Base-by-base conservation (phyloP, 768 basidiomycete genomes). In the Phallus indusiatus region DNA sequence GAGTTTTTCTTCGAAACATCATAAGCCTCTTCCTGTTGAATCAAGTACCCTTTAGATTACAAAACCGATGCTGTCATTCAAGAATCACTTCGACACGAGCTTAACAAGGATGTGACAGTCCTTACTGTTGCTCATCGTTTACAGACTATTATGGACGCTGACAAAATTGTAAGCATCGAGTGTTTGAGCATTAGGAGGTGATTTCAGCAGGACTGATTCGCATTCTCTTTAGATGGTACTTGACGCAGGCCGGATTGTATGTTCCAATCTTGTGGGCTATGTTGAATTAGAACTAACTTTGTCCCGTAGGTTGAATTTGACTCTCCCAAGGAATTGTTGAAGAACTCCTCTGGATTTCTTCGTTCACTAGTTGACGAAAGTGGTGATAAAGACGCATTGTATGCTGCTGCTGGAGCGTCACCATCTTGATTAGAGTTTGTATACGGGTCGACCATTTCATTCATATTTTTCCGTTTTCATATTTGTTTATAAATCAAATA, bases 71-170 rank as follows among this genome's bases (percentile, higher is more conserved):
- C 74, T 0, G 67, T 77, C 58, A 84, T 85, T 59, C 84, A 85
- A 67, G 69, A 71, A 5, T 79, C 81, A 1, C 75, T 85, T 55
- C 73, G 82, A 10, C 28, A 28, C 7, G 72, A 72, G 24, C 75
- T 75, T 61, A 65, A 81, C 5, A 68, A 67, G 11, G 75, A 71
- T 50, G 74, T 75, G 0, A 84, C 83, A 0, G 68, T 85, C 18
- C 70, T 85, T 33, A 83, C 81, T 17, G 75, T 85, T 42, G 83
- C 83, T 1, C 82, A 84, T 66, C 75, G 83, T 17, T 65, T 81
- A 8, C 74, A 77, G 59, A 84, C 78, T 7, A 79, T 84, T 61
- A 81, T 82, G 73, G 82, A 83, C 54, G 79, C 81, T 3, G 82
- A 85, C 65, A 79, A 80, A 63, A 79, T 84, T 49, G n/a, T 42